A percentile compares a stretch with the other conserved stretches of the same genome.
These are phyloP conservation scores for Amoebophrya sp. DNA, from an alignment of 169 alveolate genomes.

Conservation along the genomic window DNA sequence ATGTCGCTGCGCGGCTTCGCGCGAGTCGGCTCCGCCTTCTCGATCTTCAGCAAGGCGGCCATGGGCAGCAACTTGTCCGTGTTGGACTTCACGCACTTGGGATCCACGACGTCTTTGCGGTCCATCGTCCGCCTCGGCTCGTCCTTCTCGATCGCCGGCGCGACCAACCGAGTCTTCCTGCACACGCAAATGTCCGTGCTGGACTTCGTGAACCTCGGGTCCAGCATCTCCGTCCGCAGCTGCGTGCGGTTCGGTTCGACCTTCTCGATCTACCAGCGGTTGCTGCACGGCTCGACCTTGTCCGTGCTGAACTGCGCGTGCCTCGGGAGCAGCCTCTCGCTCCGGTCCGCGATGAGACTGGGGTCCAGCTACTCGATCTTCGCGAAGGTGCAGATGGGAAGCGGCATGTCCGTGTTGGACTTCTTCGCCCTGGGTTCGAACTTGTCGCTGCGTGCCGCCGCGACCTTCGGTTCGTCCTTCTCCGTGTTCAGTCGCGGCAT, in stretches of 20 bases:
- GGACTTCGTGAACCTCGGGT: not conserved
- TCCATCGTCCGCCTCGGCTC: slow-evolving; percentile 21
- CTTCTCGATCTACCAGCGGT: not conserved
- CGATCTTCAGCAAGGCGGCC: slow-evolving; percentile 7
- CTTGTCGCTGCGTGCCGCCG: not conserved
- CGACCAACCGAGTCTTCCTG: slow-evolving; percentile 2
- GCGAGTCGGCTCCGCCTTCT: not conserved
- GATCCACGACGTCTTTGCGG: not conserved
- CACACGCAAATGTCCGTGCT: slow-evolving; percentile 16
- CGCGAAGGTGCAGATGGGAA: not conserved
- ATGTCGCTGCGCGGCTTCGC: slow-evolving; percentile 30
- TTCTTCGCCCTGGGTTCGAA: not conserved
- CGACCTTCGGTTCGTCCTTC: not conserved
- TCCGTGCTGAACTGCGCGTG: not conserved
- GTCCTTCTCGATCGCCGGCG: slow-evolving; percentile 25
- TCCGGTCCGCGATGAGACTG: not conserved
- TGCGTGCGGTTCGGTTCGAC: not conserved
- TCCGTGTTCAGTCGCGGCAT: not conserved
- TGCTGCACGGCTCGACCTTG: slow-evolving; percentile 20
- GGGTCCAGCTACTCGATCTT: slow-evolving; percentile 7
- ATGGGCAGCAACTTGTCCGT: slow-evolving; percentile 31
- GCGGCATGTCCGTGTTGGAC: not conserved
- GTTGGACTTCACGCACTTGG: not conserved
- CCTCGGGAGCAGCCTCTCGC: not conserved
- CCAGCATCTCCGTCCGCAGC: not conserved